A percentile compares a stretch with the other conserved stretches of the same genome.
These are phyloP conservation scores for Ramalina peruviana DNA, from an alignment of 495 filamentous ascomycete species.

Conservation along the genomic window DNA sequence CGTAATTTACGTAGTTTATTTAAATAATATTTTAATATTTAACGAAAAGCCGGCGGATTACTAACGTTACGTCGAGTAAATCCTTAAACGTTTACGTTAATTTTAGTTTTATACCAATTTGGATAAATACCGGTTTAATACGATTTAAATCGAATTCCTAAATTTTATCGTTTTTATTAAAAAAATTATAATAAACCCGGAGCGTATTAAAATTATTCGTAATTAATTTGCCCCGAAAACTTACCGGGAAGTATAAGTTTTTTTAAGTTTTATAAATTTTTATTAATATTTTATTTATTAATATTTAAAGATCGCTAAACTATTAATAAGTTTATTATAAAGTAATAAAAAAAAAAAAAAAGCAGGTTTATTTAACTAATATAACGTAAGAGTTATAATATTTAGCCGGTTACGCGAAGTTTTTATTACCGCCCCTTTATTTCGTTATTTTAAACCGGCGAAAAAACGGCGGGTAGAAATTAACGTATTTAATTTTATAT, in stretches of 20 bases:
- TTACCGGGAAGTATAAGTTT: not conserved
- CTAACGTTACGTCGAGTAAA: no score
- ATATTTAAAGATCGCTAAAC: not conserved
- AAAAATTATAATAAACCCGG: not conserved
- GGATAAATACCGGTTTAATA: no score
- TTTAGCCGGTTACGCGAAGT: not conserved
- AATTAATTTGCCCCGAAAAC: no score
- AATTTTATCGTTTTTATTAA: not conserved
- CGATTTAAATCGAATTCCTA: not conserved
- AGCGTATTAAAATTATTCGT: not conserved
- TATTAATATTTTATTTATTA: slow-evolving; percentile 3
- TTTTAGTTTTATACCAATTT: no score
- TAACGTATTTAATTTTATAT: not conserved
- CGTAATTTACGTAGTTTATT: not conserved
- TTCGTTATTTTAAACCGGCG: no score
- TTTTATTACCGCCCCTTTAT: not conserved
- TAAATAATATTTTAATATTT: not conserved
- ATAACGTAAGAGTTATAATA: not conserved
- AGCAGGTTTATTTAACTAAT: not conserved
- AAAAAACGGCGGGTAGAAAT: not conserved
- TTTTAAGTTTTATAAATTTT: slow-evolving; percentile 3
- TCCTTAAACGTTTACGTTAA: no score
- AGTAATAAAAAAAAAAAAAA: not conserved
- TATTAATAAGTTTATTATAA: not conserved
- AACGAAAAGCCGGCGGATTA: no score